phyloP scores from a whole-genome alignment of 257 asterid species.

The Primulina eburnea region DNA sequence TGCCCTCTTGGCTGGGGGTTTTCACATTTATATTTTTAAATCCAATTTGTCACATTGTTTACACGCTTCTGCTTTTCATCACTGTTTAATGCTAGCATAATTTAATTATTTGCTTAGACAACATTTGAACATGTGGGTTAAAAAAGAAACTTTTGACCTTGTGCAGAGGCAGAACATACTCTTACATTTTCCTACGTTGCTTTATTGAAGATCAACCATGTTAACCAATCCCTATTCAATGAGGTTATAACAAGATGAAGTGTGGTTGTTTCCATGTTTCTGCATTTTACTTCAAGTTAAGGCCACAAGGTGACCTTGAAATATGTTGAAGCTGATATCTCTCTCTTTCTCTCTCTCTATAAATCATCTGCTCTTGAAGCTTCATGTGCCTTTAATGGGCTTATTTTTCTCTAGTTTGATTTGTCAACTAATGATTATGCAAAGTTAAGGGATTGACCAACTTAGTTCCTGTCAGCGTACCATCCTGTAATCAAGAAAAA shows the following conservation, averaged over 20 bases:
- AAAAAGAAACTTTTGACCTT: neutral
- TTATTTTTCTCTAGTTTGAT: neutral
- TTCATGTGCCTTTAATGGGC: neutral
- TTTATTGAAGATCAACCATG: too few relatives aligned
- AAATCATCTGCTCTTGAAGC: neutral
- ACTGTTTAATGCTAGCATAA: neutral
- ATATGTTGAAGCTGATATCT: neutral
- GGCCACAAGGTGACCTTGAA: neutral
- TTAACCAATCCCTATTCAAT: too few relatives aligned
- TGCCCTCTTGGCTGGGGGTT: slow-evolving; percentile 5
- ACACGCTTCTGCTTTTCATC: slow-evolving; percentile 12
- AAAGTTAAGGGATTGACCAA: neutral
- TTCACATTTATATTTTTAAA: neutral
- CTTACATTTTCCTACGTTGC: too few relatives aligned
- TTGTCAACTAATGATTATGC: neutral
- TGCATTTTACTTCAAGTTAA: neutral
- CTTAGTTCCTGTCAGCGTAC: slow-evolving; percentile 13
- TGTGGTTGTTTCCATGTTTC: neutral
- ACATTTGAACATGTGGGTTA: neutral
- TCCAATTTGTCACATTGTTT: slow-evolving; percentile 4
- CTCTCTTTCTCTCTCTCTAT: neutral
- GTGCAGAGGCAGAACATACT: neutral
- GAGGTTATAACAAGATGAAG: neutral
- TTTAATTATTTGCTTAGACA: neutral
- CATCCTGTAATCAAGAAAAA: neutral